Percentiles rank a stretch among this genome's conserved stretches.
Conservation (phyloP, 495 filamentous ascomycete species). For the Pyrenula aspistea region DNA sequence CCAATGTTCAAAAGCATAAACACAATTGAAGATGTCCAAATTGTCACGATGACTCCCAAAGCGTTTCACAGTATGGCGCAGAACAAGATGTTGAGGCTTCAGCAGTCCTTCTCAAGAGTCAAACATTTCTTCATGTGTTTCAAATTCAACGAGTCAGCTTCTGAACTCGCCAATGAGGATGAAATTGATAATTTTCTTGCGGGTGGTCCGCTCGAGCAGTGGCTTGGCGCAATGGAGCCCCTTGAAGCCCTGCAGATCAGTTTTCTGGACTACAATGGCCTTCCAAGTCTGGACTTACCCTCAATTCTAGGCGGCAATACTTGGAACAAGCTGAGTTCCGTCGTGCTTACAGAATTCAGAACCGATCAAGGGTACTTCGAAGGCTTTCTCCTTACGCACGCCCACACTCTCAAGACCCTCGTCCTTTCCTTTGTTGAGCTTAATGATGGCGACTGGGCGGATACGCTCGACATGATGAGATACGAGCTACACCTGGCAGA, state of each 20-base stretch:
- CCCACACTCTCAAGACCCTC: background rate
- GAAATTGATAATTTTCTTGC: background rate
- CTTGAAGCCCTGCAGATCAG: background rate
- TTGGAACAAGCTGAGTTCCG: background rate
- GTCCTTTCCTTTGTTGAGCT: background rate
- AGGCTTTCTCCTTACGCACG: background rate
- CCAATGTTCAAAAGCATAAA: background rate
- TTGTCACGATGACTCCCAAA: background rate
- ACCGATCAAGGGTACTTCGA: background rate
- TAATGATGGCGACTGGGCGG: background rate
- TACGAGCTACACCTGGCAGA: background rate
- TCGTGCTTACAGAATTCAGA: background rate
- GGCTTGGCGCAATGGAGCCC: background rate
- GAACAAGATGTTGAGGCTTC: background rate
- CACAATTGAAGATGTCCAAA: background rate
- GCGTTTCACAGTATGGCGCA: background rate
- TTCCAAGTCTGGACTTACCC: background rate
- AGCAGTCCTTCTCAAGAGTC: background rate
- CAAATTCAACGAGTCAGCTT: background rate
- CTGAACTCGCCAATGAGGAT: background rate
- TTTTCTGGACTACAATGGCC: background rate
- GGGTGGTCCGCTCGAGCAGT: background rate
- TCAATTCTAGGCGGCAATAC: background rate
- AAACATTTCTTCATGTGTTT: background rate
- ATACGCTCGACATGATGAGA: background rate